These are phyloP conservation scores for Taxawa tesnikishii DNA, from an alignment of 2,329 filamentous ascomycete genomes.

Conservation along the genomic window DNA sequence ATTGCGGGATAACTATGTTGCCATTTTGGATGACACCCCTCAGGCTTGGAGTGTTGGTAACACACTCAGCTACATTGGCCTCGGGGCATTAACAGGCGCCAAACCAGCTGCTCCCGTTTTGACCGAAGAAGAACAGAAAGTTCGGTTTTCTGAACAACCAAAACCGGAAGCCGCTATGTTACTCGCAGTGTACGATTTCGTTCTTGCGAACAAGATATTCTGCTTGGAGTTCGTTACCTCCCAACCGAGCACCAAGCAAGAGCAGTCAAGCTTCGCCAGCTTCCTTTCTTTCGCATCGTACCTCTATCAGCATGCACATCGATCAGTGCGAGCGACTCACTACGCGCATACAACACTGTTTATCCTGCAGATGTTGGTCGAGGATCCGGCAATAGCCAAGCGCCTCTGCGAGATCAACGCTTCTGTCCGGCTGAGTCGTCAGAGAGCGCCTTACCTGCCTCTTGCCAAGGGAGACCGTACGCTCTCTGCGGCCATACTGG, in stretches of 20 bases:
- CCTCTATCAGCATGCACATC: constrained; percentile 82
- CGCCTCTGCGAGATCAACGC: constrained; percentile 69
- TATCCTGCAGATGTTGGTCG: constrained; percentile 72
- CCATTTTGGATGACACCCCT: constrained; percentile 78
- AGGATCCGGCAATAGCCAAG: constrained; percentile 74
- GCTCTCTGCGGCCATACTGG: constrained; percentile 64
- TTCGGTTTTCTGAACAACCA: constrained; percentile 67
- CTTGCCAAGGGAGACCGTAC: constrained; percentile 59
- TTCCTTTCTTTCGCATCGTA: constrained; percentile 88
- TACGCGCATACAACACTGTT: constrained; percentile 82
- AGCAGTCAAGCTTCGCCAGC: constrained; percentile 63
- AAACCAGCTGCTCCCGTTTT: constrained; percentile 49
- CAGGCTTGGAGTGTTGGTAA: constrained; percentile 77
- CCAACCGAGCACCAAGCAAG: constrained; percentile 45
- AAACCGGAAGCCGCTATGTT: constrained; percentile 67
- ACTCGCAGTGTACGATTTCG: constrained; percentile 83
- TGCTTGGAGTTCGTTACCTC: constrained; percentile 64
- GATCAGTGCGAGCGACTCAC: constrained; percentile 62
- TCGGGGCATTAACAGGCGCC: constrained; percentile 57
- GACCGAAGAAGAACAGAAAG: constrained; percentile 69
- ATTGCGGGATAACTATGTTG: constrained; percentile 64
- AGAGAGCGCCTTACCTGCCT: constrained; percentile 76
- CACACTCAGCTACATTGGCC: constrained; percentile 72
- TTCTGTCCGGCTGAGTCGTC: constrained; percentile 72
- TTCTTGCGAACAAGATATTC: constrained; percentile 89